Percentiles rank a stretch among this genome's conserved stretches.
Conservation (phyloP, 192 early-diverging fungal genomes). For the Coemansia sp. region DNA sequence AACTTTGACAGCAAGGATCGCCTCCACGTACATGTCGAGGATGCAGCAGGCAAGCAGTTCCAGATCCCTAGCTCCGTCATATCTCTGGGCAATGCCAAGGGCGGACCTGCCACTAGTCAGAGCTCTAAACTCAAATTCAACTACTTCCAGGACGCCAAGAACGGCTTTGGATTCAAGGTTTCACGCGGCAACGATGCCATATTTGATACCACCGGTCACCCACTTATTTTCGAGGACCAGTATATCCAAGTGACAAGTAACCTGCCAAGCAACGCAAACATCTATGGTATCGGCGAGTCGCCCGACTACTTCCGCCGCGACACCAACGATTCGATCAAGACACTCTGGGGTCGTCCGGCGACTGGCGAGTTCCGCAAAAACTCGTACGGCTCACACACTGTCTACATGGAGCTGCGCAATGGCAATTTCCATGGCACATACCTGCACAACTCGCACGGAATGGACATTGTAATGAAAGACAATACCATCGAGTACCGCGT, state of each 20-base stretch:
- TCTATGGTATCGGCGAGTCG: conserved; percentile 66
- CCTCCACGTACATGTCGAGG: conserved; percentile 53
- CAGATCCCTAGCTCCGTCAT: conserved; percentile 41
- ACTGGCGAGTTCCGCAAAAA: conserved; percentile 51
- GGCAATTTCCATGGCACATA: conserved; percentile 55
- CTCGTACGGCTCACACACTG: conserved; percentile 61
- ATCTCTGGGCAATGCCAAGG: conserved; percentile 4
- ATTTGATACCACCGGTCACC: conserved; percentile 29
- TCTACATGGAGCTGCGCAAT: conserved; percentile 60
- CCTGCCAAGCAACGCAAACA: conserved; percentile 55
- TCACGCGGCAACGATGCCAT: conserved; percentile 15
- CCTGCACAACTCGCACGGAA: conserved; percentile 60
- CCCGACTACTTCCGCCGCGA: conserved; percentile 55
- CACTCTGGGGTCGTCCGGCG: conserved; percentile 47
- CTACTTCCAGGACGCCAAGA: conserved; percentile 9
- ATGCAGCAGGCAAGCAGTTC: conserved; percentile 32
- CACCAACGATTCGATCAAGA: conserved; percentile 32
- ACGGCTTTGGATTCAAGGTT: conserved; percentile 38
- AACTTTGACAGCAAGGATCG: conserved; percentile 52
- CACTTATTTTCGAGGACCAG: conserved; percentile 62
- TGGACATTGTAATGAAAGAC: conserved; percentile 57
- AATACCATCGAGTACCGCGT: conserved; percentile 59
- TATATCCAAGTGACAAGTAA: conserved; percentile 60
- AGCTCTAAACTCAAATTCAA: conserved; percentile 11
- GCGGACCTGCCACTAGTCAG: conserved; percentile 3